A percentile compares a stretch with the other conserved stretches of the same genome.
Evolutionary conservation across 495 filamentous ascomycete species (phyloP).

Genomic region (Penicillium steckii): DNA sequence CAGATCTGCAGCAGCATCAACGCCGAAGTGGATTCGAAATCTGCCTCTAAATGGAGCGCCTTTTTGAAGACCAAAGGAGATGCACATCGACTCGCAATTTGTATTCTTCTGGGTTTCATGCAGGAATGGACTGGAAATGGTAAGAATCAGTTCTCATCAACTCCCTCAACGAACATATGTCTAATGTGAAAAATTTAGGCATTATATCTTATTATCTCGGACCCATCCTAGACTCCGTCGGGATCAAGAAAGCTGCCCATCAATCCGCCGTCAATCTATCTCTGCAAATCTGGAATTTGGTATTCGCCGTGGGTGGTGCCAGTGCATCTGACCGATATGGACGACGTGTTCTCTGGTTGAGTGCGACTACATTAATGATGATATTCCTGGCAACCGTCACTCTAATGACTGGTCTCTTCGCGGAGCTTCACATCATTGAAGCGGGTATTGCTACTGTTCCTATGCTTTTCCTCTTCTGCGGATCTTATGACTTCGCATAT

Average conservation of each 20-base stretch:
- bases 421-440: constrained; percentile 39
- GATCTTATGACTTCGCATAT: constrained; percentile 58
- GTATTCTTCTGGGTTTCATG: constrained; percentile 55
- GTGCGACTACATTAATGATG: constrained; percentile 56
- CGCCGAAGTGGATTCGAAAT: constrained; percentile 29
- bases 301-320: constrained; percentile 45
- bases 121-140: constrained; percentile 71
- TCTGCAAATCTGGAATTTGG: constrained; percentile 27
- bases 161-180: background rate
- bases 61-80: constrained; percentile 67
- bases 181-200: constrained; percentile 8
- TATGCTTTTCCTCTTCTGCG: constrained; percentile 59
- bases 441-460: constrained; percentile 56
- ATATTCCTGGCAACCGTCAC: constrained; percentile 54
- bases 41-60: constrained; percentile 21
- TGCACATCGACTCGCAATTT: constrained; percentile 57
- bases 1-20: constrained; percentile 52
- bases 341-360: constrained; percentile 55
- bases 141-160: constrained; percentile 3
- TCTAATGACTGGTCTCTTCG: constrained; percentile 52
- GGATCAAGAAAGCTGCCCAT: constrained; percentile 46
- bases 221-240: constrained; percentile 54
- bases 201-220: constrained; percentile 63
- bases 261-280: constrained; percentile 38
- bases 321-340: constrained; percentile 56